Evolutionary conservation across 495 filamentous ascomycete species (phyloP).

Genomic region (Mycothermus thermophilus): DNA sequence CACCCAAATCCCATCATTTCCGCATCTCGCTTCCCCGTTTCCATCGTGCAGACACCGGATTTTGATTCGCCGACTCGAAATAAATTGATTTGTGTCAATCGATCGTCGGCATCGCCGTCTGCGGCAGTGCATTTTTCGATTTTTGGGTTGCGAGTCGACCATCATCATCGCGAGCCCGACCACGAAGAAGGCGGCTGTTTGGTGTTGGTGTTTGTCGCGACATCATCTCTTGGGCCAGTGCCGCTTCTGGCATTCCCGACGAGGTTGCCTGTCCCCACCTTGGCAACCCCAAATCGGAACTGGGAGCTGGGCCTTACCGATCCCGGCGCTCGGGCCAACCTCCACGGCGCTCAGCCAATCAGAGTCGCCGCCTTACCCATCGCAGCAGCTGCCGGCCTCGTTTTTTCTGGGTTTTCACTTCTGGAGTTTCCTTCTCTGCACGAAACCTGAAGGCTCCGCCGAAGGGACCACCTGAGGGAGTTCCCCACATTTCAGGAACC

Average conservation of each 20-base stretch:
- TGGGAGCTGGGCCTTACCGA: background rate
- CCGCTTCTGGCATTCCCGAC: too few relatives aligned
- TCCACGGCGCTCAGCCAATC: conserved; percentile 6
- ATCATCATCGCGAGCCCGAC: too few relatives aligned
- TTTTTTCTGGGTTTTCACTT: too few relatives aligned
- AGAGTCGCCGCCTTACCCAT: conserved; percentile 1
- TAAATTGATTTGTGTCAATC: conserved; percentile 15
- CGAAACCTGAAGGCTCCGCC: too few relatives aligned
- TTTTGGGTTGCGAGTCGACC: conserved; percentile 10
- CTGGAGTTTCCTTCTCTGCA: too few relatives aligned
- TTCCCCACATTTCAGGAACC: too few relatives aligned
- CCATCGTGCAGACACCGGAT: conserved; percentile 18
- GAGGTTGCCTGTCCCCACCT: conserved; percentile 11
- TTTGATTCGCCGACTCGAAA: conserved; percentile 14
- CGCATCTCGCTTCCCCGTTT: conserved; percentile 15
- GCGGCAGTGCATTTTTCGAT: conserved; percentile 8
- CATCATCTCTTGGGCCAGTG: too few relatives aligned
- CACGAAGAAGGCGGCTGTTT: too few relatives aligned
- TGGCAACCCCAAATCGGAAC: conserved; percentile 2
- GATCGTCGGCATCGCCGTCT: conserved; percentile 8
- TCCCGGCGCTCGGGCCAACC: conserved; percentile 6
- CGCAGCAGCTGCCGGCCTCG: background rate
- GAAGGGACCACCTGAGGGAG: too few relatives aligned
- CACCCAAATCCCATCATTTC: conserved; percentile 38
- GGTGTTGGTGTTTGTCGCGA: too few relatives aligned